These are phyloP conservation scores for Centrapalus pauciflorus DNA, from an alignment of 129 eudicot genomes.

Conservation along the genomic window DNA sequence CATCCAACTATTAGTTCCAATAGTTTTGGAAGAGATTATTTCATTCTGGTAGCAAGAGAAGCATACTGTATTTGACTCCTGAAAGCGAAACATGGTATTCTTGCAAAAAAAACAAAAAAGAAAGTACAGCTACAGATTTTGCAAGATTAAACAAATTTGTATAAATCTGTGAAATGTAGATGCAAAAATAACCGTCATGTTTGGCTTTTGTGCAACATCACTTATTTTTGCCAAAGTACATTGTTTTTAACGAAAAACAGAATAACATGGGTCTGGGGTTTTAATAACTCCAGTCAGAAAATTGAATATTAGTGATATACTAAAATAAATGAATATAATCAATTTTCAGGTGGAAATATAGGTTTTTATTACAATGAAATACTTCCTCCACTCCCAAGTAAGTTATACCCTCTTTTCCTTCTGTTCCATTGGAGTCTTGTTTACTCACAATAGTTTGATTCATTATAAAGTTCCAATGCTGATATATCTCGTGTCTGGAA, in stretches of 20 bases:
- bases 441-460: too few relatives aligned
- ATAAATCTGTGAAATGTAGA: background rate
- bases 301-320: background rate
- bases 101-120: too few relatives aligned
- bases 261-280: background rate
- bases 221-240: too few relatives aligned
- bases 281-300: too few relatives aligned
- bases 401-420: constrained; percentile 8
- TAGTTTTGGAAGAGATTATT: too few relatives aligned
- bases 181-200: background rate
- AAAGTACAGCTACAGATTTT: too few relatives aligned
- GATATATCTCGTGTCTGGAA: background rate
- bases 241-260: background rate
- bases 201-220: background rate
- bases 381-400: constrained; percentile 94
- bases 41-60: too few relatives aligned
- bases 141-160: too few relatives aligned
- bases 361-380: constrained; percentile 95
- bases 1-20: too few relatives aligned
- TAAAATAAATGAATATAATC: background rate
- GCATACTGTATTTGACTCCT: background rate
- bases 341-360: constrained; percentile 62
- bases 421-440: background rate
- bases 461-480: background rate
- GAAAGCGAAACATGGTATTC: constrained; percentile 11